Evolutionary conservation across 192 early-diverging fungal species (phyloP).

Genomic region (Rhizophagus sp.): DNA sequence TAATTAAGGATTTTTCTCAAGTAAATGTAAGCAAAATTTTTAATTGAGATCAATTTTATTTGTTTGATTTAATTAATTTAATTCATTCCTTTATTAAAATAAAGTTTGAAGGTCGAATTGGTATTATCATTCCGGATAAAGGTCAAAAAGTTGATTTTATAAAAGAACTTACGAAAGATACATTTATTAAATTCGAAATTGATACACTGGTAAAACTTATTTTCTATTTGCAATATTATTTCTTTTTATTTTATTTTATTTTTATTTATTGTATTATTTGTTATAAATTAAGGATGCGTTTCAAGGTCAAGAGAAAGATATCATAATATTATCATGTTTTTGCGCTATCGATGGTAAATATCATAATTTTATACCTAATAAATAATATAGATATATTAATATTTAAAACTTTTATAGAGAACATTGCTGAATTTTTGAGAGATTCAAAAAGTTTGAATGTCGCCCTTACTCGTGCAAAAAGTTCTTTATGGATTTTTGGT

Average conservation of each 20-base stretch:
- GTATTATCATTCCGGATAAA: background rate
- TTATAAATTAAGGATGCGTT: constrained; percentile 64
- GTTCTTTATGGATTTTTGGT: constrained; percentile 89
- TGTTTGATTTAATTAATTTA: background rate
- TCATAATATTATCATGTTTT: constrained; percentile 85
- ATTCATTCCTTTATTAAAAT: background rate
- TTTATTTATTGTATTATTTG: background rate
- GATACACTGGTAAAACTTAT: background rate
- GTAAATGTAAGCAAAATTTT: constrained; percentile 49
- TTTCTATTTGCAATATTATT: too few species aligned
- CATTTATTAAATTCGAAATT: background rate
- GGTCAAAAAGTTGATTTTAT: background rate
- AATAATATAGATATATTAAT: background rate
- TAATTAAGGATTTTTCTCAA: constrained; percentile 58
- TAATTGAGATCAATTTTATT: background rate
- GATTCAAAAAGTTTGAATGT: constrained; percentile 95
- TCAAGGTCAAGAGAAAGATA: constrained; percentile 92
- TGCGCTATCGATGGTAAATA: constrained; percentile 66
- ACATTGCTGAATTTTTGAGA: constrained; percentile 61
- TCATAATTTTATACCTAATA: constrained; percentile 34
- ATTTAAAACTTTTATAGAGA: constrained; percentile 11
- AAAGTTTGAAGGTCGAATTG: background rate
- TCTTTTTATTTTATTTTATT: background rate
- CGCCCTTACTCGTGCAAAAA: constrained; percentile 88
- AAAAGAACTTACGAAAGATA: background rate